Evolutionary conservation across 176 grass and related monocot genomes (phyloP), one percentile per base, ranked within the genome.

Genomic region (Aegilops bicornis): DNA sequence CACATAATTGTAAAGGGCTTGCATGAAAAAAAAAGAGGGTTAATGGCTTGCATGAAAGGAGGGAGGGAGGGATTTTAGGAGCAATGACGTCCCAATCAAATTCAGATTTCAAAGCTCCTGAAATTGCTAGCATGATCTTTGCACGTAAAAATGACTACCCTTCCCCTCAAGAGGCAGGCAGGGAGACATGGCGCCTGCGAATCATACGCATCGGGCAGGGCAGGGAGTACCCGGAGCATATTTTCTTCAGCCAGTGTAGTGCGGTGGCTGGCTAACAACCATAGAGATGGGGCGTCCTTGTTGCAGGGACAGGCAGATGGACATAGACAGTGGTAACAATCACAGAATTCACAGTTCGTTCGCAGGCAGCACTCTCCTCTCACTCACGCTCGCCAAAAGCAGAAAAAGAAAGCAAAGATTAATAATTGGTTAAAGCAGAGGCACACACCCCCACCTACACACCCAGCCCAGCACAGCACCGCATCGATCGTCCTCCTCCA

Each of bases 201-300:
- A 75, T 30, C 42, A 75, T 75, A 50, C 27, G 72, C 72, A 29
- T 12, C 22, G 15, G 25, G 50, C 4, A 6, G 12, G 23, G 71
- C 11, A 19, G 43, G 24, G 23, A 48, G 69, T 68, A 61, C 15
- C 68, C 5, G 22, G 52, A 43, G 54, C 69, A 74, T n/a, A 43
- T 14, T 35, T n/a, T 64, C 7, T 43, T n/a, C n/a, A 30, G 11
- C 19, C 2, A 19, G 42, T 22, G 74, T 27, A 22, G 74, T 56
- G 74, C 47, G 77, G 77, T 80, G 60, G 69, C 78, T 82, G 70
- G 66, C 76, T 81, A 88, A 81, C 86, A 77, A 88, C 90, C 77
- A 86, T 79, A 83, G 87, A 86, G 90, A 92, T 97, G 92, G 77
- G 86, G 88, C 73, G 92, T 97, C 92, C 79, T 87, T 90, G 85